A percentile compares a stretch with the other conserved stretches of the same genome.
phyloP scores from a whole-genome alignment of 306 rosid species.

The Cucumis hystrix region DNA sequence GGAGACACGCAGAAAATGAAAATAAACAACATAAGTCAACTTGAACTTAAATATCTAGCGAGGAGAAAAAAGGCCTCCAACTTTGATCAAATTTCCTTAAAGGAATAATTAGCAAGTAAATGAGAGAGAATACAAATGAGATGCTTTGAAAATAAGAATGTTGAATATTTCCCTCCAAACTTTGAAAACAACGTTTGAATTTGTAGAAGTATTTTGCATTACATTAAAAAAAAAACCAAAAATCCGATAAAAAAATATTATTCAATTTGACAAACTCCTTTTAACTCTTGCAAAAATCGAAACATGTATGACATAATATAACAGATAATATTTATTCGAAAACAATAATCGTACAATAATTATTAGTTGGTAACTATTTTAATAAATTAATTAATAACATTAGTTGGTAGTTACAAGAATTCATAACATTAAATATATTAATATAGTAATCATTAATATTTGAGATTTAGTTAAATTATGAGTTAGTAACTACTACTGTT shows the following conservation, averaged over 20 bases:
- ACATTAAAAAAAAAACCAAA: background rate
- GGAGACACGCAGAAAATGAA: background rate
- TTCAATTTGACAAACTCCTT: background rate
- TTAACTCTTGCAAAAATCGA: background rate
- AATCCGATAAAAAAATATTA: background rate
- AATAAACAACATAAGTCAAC: background rate
- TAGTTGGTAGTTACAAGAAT: too few relatives aligned
- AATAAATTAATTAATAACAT: background rate
- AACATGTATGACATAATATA: background rate
- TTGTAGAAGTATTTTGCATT: background rate
- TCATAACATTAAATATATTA: too few relatives aligned
- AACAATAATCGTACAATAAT: background rate
- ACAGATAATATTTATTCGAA: background rate
- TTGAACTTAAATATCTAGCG: background rate
- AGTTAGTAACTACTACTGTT: background rate
- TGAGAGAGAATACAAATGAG: background rate
- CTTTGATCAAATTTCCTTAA: background rate
- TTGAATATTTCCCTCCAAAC: background rate
- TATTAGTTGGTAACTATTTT: background rate
- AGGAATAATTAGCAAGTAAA: background rate
- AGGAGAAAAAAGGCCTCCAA: background rate
- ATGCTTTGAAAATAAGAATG: background rate
- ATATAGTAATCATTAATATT: too few relatives aligned
- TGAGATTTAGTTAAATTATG: background rate
- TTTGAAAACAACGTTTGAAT: background rate